Conservation (phyloP, 169 alveolate species). For the Toxoplasma gondii region DNA sequence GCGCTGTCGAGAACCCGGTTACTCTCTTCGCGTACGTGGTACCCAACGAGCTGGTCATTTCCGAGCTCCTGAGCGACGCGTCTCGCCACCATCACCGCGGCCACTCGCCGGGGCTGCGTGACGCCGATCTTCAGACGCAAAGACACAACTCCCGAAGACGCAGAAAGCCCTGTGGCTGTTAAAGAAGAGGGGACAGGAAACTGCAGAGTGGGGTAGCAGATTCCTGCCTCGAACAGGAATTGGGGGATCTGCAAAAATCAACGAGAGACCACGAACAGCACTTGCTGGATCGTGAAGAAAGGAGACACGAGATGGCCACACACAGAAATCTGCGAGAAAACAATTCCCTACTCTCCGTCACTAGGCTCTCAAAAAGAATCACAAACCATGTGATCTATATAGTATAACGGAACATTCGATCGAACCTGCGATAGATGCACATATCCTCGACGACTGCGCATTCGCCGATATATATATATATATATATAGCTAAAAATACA, state of each 20-base stretch:
- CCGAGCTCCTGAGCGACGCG: conserved; percentile 94
- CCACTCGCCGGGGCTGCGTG: conserved; percentile 97
- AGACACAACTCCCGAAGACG: neutral
- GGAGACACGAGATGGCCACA: neutral
- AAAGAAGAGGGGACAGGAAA: neutral
- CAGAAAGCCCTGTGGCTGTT: conserved; percentile 56
- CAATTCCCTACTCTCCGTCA: no score
- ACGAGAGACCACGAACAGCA: neutral
- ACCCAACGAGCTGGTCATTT: conserved; percentile 83
- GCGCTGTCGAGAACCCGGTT: neutral
- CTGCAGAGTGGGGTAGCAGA: conserved; percentile 74
- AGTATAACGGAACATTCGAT: no score
- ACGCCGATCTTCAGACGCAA: conserved; percentile 76
- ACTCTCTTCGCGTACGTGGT: conserved; percentile 76
- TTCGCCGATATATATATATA: neutral
- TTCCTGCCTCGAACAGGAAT: conserved; percentile 91
- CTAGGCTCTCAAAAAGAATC: no score
- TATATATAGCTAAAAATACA: no score
- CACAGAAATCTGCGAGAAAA: neutral
- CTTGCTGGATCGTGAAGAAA: neutral
- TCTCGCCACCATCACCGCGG: conserved; percentile 94
- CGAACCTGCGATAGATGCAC: no score
- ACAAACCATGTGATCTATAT: no score
- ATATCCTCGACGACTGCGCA: no score
- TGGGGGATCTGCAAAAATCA: conserved; percentile 87